Percentiles rank a stretch among this genome's conserved stretches.
Conservation (phyloP, 352 stramenopile genomes). For the Phytophthora multivora region DNA sequence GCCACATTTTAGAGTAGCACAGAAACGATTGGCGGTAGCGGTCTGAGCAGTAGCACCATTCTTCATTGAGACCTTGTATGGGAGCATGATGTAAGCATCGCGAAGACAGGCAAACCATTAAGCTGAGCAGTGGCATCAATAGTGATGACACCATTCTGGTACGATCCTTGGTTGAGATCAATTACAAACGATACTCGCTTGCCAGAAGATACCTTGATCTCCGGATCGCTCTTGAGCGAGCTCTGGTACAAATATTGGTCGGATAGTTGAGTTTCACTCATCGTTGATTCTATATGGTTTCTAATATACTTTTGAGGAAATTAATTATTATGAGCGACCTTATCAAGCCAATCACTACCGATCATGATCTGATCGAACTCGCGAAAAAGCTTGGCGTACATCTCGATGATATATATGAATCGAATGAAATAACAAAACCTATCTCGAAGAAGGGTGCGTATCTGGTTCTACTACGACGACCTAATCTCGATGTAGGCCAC, state of each 20-base stretch:
- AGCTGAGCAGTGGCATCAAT: slow-evolving; percentile 14
- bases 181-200: slow-evolving; percentile 2
- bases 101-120: slow-evolving; percentile 14
- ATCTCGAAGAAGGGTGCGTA: slow-evolving; percentile 4
- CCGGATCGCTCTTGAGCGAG: not conserved
- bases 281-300: slow-evolving; percentile 12
- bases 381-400: slow-evolving; percentile 1
- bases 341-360: slow-evolving; percentile 3
- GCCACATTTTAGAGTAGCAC: slow-evolving; percentile 1
- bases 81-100: slow-evolving; percentile 9
- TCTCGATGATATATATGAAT: slow-evolving; percentile 13
- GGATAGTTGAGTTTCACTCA: slow-evolving; percentile 16
- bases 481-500: slow-evolving; percentile 14
- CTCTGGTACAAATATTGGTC: slow-evolving; percentile 16
- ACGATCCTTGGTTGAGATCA: slow-evolving; percentile 10
- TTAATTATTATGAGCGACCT: slow-evolving; percentile 8
- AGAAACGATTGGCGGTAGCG: slow-evolving; percentile 4
- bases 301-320: slow-evolving; percentile 11
- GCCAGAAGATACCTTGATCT: not conserved
- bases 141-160: slow-evolving; percentile 14
- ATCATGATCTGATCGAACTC: slow-evolving; percentile 16
- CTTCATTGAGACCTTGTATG: slow-evolving; percentile 11
- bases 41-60: not conserved
- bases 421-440: slow-evolving; percentile 9
- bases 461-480: slow-evolving; percentile 10